Percentiles rank a stretch among this genome's conserved stretches.
Evolutionary conservation across 257 asterid genomes (phyloP).

Genomic region (Lavandula angustifolia): DNA sequence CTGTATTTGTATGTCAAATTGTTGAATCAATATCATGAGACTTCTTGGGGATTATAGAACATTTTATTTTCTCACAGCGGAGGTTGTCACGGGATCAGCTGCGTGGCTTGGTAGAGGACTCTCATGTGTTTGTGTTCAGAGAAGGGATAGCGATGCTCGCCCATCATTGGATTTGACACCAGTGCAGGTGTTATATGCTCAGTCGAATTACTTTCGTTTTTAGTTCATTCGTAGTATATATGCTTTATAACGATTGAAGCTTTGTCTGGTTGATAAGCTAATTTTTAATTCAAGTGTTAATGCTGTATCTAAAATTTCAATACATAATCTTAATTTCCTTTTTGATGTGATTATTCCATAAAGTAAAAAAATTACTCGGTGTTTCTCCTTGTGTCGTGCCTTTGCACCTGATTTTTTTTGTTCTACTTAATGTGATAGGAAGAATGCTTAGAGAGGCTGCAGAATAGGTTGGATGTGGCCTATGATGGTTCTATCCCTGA

Average conservation of each 20-base stretch:
- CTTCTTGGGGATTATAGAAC: too few relatives aligned
- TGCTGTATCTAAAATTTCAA: background rate
- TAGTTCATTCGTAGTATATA: background rate
- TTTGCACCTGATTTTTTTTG: slow-evolving; percentile 36
- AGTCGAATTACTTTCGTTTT: background rate
- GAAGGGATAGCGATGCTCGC: slow-evolving; percentile 87
- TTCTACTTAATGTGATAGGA: slow-evolving; percentile 53
- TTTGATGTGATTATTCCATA: slow-evolving; percentile 7
- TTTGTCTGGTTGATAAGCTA: slow-evolving; percentile 14
- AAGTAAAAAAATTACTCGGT: background rate
- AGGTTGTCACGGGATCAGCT: slow-evolving; percentile 97
- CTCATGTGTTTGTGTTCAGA: slow-evolving; percentile 95
- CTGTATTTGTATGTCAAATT: background rate
- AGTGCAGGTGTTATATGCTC: slow-evolving; percentile 55
- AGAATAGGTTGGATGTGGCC: slow-evolving; percentile 74
- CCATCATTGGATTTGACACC: slow-evolving; percentile 92
- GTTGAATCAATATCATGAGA: background rate
- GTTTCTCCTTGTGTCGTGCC: slow-evolving; percentile 22
- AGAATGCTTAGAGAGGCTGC: slow-evolving; percentile 85
- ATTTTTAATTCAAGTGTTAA: background rate
- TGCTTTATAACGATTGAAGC: slow-evolving; percentile 1
- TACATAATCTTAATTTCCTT: background rate
- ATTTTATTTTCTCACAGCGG: slow-evolving; percentile 50
- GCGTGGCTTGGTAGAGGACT: slow-evolving; percentile 99
- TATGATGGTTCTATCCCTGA: slow-evolving; percentile 74